Conservation (phyloP, 169 alveolate genomes). For the Toxoplasma gondii region DNA sequence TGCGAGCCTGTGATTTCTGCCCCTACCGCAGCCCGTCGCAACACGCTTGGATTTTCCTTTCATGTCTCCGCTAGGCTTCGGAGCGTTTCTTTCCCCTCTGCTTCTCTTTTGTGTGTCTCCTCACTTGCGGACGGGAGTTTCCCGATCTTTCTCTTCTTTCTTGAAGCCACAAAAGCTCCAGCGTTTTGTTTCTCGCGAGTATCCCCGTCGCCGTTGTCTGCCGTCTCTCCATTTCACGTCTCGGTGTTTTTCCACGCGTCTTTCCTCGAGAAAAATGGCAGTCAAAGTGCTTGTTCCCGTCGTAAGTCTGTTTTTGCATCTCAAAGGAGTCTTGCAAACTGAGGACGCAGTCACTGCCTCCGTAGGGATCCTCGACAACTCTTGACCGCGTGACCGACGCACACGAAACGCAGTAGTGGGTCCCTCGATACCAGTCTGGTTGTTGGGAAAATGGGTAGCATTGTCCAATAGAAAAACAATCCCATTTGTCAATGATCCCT, state of each 20-base stretch:
- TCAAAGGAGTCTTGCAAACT: too few species aligned
- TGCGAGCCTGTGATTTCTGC: too few species aligned
- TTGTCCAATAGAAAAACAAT: too few species aligned
- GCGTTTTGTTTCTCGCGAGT: neutral
- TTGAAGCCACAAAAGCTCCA: neutral
- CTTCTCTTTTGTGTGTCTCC: neutral
- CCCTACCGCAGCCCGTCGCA: too few species aligned
- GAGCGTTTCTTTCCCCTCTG: neutral
- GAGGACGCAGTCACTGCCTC: neutral
- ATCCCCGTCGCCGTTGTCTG: neutral
- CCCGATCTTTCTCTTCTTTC: neutral
- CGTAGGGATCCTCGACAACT: neutral
- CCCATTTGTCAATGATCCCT: too few species aligned
- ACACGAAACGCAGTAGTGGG: too few species aligned
- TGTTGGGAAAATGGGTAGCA: too few species aligned
- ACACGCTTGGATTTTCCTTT: neutral
- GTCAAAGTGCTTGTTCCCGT: constrained; percentile 19
- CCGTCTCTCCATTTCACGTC: neutral
- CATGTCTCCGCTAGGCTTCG: neutral
- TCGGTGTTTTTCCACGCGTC: neutral
- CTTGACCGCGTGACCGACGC: neutral
- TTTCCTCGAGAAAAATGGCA: neutral
- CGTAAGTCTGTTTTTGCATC: neutral
- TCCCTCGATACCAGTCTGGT: too few species aligned
- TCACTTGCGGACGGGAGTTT: neutral